These are phyloP conservation scores for Penicillium paneum DNA, from an alignment of 2,329 filamentous ascomycete species.

Conservation along the genomic window DNA sequence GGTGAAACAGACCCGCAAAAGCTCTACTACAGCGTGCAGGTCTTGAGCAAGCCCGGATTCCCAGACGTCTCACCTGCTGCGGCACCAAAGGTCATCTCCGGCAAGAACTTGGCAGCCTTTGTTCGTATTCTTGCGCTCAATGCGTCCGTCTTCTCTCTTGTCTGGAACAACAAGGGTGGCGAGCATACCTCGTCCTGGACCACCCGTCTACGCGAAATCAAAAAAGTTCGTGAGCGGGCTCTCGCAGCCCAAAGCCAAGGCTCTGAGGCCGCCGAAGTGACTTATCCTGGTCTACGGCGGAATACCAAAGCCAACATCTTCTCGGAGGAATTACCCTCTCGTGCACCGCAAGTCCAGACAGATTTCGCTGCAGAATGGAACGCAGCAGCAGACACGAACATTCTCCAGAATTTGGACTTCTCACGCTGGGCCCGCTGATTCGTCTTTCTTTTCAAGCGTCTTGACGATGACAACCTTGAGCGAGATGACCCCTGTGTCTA, in stretches of 20 bases:
- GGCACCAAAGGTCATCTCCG: conserved; percentile 82
- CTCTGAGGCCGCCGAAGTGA: conserved; percentile 30
- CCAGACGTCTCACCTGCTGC: conserved; percentile 88
- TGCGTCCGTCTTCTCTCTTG: conserved; percentile 85
- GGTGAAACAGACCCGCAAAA: conserved; percentile 32
- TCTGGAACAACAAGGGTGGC: conserved; percentile 73
- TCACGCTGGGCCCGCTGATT: conserved; percentile 42
- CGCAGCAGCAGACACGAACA: conserved; percentile 35
- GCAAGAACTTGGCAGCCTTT: conserved; percentile 77
- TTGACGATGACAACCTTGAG: not conserved
- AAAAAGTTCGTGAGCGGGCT: conserved; percentile 66
- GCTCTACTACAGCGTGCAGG: conserved; percentile 81
- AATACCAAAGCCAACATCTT: conserved; percentile 41
- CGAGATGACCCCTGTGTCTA: not conserved
- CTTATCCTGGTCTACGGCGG: conserved; percentile 33
- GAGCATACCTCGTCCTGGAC: conserved; percentile 90
- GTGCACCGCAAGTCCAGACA: conserved; percentile 30
- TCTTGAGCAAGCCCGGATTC: conserved; percentile 83
- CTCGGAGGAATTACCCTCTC: conserved; percentile 35
- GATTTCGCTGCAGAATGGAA: conserved; percentile 40
- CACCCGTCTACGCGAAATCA: conserved; percentile 79
- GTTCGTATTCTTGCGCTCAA: conserved; percentile 87
- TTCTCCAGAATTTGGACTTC: conserved; percentile 43
- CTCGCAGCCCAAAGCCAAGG: conserved; percentile 29
- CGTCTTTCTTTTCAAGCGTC: not conserved